phyloP scores from a whole-genome alignment of 2,329 filamentous ascomycete genomes.

The Neoscytalidium dimidiatum region DNA sequence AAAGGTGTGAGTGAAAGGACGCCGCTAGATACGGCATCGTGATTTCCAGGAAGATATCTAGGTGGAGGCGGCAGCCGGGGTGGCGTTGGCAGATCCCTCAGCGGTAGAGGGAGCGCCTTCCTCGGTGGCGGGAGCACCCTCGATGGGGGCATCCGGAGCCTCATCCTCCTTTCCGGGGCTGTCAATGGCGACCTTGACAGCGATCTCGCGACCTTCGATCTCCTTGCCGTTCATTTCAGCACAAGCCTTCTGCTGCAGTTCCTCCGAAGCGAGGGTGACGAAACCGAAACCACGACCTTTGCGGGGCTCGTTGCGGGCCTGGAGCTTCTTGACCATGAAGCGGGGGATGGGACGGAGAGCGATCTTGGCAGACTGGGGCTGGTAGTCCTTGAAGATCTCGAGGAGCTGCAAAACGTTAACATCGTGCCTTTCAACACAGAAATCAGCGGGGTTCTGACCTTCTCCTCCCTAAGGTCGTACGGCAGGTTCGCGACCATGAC shows the following conservation, averaged over 20 bases:
- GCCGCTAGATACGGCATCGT: slow-evolving; percentile 2
- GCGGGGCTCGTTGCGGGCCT: slow-evolving; percentile 94
- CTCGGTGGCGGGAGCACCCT: slow-evolving; percentile 41
- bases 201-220: slow-evolving; percentile 97
- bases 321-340: slow-evolving; percentile 99
- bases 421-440: background rate
- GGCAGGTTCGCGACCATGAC: slow-evolving; percentile 99
- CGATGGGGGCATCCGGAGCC: slow-evolving; percentile 53
- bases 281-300: slow-evolving; percentile 99
- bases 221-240: slow-evolving; percentile 99
- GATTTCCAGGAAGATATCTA: background rate
- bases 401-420: slow-evolving; percentile 69
- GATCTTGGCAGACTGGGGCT: slow-evolving; percentile 95
- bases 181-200: slow-evolving; percentile 99
- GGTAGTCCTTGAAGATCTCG: slow-evolving; percentile 92
- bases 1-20: slow-evolving; percentile 6
- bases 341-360: slow-evolving; percentile 96
- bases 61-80: slow-evolving; percentile 20
- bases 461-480: slow-evolving; percentile 96
- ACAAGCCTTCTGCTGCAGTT: slow-evolving; percentile 96
- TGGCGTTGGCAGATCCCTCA: slow-evolving; percentile 19
- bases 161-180: slow-evolving; percentile 98
- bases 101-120: slow-evolving; percentile 21
- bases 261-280: slow-evolving; percentile 92
- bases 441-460: slow-evolving; percentile 60